These are phyloP conservation scores for Calonectria ilicicola DNA, from an alignment of 2,329 filamentous ascomycete species.

Conservation along the genomic window DNA sequence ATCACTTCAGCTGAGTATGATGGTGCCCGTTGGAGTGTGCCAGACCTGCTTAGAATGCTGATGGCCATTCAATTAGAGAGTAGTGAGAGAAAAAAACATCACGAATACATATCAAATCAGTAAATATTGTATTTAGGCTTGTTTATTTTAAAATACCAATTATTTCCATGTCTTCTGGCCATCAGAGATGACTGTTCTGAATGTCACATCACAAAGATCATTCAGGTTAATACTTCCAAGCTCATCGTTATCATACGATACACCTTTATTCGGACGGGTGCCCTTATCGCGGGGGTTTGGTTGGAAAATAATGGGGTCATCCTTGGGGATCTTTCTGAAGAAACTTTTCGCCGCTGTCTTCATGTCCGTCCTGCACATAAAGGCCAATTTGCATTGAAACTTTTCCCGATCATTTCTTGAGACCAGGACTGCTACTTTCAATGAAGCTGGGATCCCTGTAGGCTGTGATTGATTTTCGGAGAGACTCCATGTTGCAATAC, in stretches of 20 bases:
- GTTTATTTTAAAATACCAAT: background rate
- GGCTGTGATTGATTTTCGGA: background rate
- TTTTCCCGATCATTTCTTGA: background rate
- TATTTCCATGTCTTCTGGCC: background rate
- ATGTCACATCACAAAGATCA: background rate
- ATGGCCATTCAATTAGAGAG: too few relatives aligned
- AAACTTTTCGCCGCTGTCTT: background rate
- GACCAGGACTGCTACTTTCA: background rate
- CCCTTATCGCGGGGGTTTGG: background rate
- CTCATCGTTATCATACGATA: background rate
- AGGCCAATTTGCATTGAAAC: background rate
- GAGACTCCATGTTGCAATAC: background rate
- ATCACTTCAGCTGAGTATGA: too few relatives aligned
- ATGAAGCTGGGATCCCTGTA: background rate
- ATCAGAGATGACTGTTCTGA: background rate
- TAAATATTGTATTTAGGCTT: background rate
- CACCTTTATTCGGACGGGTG: background rate
- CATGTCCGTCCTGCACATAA: background rate
- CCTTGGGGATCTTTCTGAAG: background rate
- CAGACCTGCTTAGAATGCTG: too few relatives aligned
- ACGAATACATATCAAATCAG: background rate
- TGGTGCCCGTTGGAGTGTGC: too few relatives aligned
- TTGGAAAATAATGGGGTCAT: background rate
- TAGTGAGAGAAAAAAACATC: too few relatives aligned
- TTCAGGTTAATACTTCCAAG: background rate